Evolutionary conservation across 2,329 filamentous ascomycete species (phyloP).

Genomic region (Plectosphaerella plurivora): DNA sequence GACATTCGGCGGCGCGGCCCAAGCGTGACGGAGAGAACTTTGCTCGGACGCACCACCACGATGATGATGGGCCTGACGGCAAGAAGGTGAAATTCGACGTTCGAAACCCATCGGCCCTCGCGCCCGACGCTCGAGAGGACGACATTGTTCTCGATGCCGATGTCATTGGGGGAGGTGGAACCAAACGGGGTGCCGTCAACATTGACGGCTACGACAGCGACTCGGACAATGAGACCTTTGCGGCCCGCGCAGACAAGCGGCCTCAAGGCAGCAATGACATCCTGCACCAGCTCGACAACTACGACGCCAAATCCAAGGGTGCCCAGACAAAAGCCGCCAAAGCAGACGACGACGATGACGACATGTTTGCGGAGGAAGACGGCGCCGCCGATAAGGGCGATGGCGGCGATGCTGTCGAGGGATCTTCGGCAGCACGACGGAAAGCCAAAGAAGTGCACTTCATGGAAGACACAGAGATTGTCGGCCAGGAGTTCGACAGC

Average conservation of each 20-base stretch:
- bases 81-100: constrained; percentile 92
- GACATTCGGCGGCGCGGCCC: constrained; percentile 65
- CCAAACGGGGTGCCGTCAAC: constrained; percentile 91
- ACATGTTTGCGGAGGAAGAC: constrained; percentile 76
- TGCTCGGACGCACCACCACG: constrained; percentile 57
- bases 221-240: constrained; percentile 85
- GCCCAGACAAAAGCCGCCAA: constrained; percentile 24
- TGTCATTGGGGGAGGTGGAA: constrained; percentile 76
- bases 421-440: constrained; percentile 34
- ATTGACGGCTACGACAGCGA: constrained; percentile 96
- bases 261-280: constrained; percentile 41
- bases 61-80: constrained; percentile 32
- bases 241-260: constrained; percentile 63
- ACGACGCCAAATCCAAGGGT: constrained; percentile 31
- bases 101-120: constrained; percentile 89
- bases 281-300: constrained; percentile 49
- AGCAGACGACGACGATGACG: constrained; percentile 53
- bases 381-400: constrained; percentile 38
- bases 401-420: constrained; percentile 20
- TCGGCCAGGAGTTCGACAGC: constrained; percentile 72
- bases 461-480: constrained; percentile 59
- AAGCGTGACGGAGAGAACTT: constrained; percentile 82
- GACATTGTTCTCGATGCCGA: constrained; percentile 81
- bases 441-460: constrained; percentile 61
- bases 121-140: constrained; percentile 72